Percentiles rank a stretch among this genome's conserved stretches.
Conservation (phyloP, 2,329 filamentous ascomycete genomes). For the Fusarium longipes region DNA sequence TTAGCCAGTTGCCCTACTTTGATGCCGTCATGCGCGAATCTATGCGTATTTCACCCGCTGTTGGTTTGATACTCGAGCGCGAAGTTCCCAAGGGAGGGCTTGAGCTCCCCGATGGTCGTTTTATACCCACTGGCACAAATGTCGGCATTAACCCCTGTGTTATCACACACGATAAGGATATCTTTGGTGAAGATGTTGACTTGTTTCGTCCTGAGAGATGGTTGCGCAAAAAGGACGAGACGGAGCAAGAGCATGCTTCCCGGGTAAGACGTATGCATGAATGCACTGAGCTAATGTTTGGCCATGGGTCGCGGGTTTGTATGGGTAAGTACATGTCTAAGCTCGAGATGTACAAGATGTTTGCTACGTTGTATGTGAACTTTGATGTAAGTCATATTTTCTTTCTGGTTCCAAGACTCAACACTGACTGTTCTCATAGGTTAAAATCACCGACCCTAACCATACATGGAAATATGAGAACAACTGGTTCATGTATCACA, state of each 20-base stretch:
- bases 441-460: slow-evolving; percentile 11
- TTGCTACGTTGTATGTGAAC: slow-evolving; percentile 32
- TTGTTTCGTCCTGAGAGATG: slow-evolving; percentile 30
- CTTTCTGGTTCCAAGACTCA: fast-evolving
- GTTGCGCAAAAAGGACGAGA: slow-evolving; percentile 10
- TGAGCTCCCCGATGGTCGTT: slow-evolving; percentile 18
- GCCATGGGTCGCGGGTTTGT: slow-evolving; percentile 30
- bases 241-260: slow-evolving; percentile 5
- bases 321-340: slow-evolving; percentile 38
- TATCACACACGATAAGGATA: slow-evolving; percentile 20
- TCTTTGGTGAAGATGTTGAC: slow-evolving; percentile 29
- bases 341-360: slow-evolving; percentile 37
- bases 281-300: slow-evolving; percentile 35
- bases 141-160: slow-evolving; percentile 35
- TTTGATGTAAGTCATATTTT: slow-evolving; percentile 17
- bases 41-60: slow-evolving; percentile 21
- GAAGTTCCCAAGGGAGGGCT: slow-evolving; percentile 27
- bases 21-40: slow-evolving; percentile 35
- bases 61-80: slow-evolving; percentile 29
- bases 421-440: not conserved
- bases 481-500: slow-evolving; percentile 40
- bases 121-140: slow-evolving; percentile 22
- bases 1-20: slow-evolving; percentile 23
- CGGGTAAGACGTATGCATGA: slow-evolving; percentile 29
- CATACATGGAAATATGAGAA: slow-evolving; percentile 35